A percentile compares a stretch with the other conserved stretches of the same genome.
Evolutionary conservation across 495 filamentous ascomycete species (phyloP).

Genomic region (Trichoderma reesei): DNA sequence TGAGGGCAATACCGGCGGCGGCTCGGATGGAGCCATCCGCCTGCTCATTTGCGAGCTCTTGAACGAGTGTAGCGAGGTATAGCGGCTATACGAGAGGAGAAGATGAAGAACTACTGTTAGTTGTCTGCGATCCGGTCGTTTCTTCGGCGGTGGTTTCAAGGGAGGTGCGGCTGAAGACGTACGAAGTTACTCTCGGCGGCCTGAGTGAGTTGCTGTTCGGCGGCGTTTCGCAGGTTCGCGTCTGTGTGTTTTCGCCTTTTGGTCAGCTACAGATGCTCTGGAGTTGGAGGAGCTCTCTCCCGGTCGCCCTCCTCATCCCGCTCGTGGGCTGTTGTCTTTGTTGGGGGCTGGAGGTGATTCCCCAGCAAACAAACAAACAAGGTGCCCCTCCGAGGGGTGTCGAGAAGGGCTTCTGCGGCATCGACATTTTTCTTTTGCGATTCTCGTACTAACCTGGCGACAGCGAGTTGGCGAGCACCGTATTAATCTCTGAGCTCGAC

Average conservation of each 20-base stretch:
- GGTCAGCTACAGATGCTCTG: neutral
- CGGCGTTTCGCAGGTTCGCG: slow-evolving; percentile 75
- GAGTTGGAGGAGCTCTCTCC: neutral
- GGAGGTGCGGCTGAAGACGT: slow-evolving; percentile 37
- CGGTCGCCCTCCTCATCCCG: neutral
- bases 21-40: slow-evolving; percentile 73
- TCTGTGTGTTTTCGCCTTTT: slow-evolving; percentile 41
- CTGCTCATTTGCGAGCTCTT: slow-evolving; percentile 86
- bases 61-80: slow-evolving; percentile 83
- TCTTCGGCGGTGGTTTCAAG: slow-evolving; percentile 19
- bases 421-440: slow-evolving; percentile 12
- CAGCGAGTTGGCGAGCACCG: slow-evolving; percentile 82
- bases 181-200: slow-evolving; percentile 93
- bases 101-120: slow-evolving; percentile 14
- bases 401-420: slow-evolving; percentile 1
- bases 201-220: slow-evolving; percentile 87
- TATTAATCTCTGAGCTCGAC: slow-evolving; percentile 44
- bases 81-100: slow-evolving; percentile 47
- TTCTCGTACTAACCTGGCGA: slow-evolving; percentile 59
- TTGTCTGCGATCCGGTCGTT: neutral
- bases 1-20: slow-evolving; percentile 89
- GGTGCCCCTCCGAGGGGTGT: slow-evolving; percentile 12
- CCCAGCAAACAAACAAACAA: slow-evolving; percentile 14
- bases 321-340: neutral
- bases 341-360: neutral